Base-by-base conservation (phyloP, 768 basidiomycete genomes). In the Xerocomellus chrysenteron region DNA sequence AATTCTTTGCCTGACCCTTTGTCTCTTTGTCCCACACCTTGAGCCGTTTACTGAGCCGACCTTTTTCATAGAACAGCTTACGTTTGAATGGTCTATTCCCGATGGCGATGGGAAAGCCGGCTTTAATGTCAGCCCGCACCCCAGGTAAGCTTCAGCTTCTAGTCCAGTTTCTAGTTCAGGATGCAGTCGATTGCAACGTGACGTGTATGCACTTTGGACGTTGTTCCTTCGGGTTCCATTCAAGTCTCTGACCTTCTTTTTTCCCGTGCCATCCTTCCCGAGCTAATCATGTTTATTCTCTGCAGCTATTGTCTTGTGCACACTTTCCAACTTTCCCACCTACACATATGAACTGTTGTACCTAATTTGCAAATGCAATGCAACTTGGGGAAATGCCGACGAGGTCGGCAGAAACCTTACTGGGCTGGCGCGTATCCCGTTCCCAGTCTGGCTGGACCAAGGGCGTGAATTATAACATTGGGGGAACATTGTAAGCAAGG, bases 201-300 rank as follows among this genome's bases (percentile, higher is more conserved):
- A 86, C 78, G 85, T 82, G 84, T 75, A 73, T 72, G 78, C 80
- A 81, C 81, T 35, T 61, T 85, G 84, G 76, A 79, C 76, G 75
- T 68, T 65, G 71, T 80, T 84, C 84, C 83, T 83, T 82, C 73
- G 77, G 85, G 81, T 86, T 79, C 83, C 84, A 87, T 88, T 88
- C 86, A 87, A 88, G 86, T 87, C 85, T 82, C 86, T 87, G 86
- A 87, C 37, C 50, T 57, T 60, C 32, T 47, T 47, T n/a, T 41
- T 51, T 28, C 41, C n/a, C 48, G 40, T 47, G 14, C n/a, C 11
- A 5, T 41, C 4, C 17, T 35, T 48, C 47, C 51, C 30, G n/a
- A 51, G 48, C 68, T 70, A 54, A 69, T 56, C 41, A 13, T 26
- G 24, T 56, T 59, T 49, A 32, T 48, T 42, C 35, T 43, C 4